These are phyloP conservation scores for Dothidotthia symphoricarpi DNA, from an alignment of 2,329 filamentous ascomycete genomes.

Conservation along the genomic window DNA sequence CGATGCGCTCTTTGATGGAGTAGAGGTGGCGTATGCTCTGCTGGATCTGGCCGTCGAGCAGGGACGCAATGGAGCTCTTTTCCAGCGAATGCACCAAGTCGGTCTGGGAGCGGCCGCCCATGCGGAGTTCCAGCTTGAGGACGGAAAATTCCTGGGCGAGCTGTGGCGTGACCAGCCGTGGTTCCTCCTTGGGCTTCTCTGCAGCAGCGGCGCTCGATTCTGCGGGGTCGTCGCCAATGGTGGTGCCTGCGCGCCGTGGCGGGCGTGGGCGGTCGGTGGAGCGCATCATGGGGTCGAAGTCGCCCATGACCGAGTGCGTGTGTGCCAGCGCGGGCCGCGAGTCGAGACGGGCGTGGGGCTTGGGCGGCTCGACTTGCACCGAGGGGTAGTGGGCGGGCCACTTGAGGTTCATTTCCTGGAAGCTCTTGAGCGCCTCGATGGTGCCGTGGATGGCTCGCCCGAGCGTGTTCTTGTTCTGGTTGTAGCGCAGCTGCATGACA, in stretches of 20 bases:
- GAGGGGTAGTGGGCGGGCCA: slow-evolving; percentile 97
- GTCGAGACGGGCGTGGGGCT: slow-evolving; percentile 46
- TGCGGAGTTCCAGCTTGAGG: slow-evolving; percentile 88
- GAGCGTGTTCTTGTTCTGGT: slow-evolving; percentile 84
- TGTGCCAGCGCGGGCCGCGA: slow-evolving; percentile 63
- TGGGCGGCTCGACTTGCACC: slow-evolving; percentile 57
- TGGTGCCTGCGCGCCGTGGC: slow-evolving; percentile 71
- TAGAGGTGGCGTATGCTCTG: slow-evolving; percentile 90
- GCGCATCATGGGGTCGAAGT: slow-evolving; percentile 43
- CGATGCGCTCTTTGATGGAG: slow-evolving; percentile 85
- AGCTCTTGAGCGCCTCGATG: slow-evolving; percentile 74
- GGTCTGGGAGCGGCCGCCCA: slow-evolving; percentile 79
- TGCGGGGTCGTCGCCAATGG: slow-evolving; percentile 56
- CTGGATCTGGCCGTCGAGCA: slow-evolving; percentile 90
- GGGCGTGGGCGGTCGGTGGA: slow-evolving; percentile 50
- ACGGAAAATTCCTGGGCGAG: slow-evolving; percentile 96
- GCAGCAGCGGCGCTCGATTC: slow-evolving; percentile 75
- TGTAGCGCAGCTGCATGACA: slow-evolving; percentile 91
- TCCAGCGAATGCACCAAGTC: slow-evolving; percentile 94
- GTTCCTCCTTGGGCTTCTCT: slow-evolving; percentile 62
- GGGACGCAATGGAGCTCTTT: slow-evolving; percentile 82
- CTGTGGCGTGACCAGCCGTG: slow-evolving; percentile 83
- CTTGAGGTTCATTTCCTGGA: slow-evolving; percentile 84
- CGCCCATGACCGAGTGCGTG: slow-evolving; percentile 59
- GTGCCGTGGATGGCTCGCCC: slow-evolving; percentile 83